Evolutionary conservation across 345 rosid genomes (phyloP).

Genomic region (Luvunga scandens): DNA sequence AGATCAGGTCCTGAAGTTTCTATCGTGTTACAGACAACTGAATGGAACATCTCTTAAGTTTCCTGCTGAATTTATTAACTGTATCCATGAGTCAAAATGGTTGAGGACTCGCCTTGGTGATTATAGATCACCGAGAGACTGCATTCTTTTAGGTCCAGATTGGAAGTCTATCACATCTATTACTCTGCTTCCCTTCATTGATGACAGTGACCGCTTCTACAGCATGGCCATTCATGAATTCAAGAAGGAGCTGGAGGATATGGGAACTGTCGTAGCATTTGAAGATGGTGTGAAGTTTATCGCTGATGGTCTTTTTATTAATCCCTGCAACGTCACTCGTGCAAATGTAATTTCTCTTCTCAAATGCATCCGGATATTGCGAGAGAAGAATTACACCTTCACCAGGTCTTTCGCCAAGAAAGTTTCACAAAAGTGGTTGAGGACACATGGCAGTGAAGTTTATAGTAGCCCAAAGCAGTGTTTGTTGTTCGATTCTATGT

Average conservation of each 20-base stretch:
- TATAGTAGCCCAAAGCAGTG: slow-evolving; percentile 47
- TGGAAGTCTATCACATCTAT: slow-evolving; percentile 57
- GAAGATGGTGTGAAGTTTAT: slow-evolving; percentile 49
- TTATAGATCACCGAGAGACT: slow-evolving; percentile 45
- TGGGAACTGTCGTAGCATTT: slow-evolving; percentile 42
- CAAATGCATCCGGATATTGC: slow-evolving; percentile 35
- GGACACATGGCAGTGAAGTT: slow-evolving; percentile 48
- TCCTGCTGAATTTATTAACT: slow-evolving; percentile 31
- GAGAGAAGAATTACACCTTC: slow-evolving; percentile 22
- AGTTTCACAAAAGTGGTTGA: slow-evolving; percentile 52
- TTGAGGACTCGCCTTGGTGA: slow-evolving; percentile 44
- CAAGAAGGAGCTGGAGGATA: slow-evolving; percentile 39
- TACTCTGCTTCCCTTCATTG: slow-evolving; percentile 58
- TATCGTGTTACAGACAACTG: slow-evolving; percentile 46
- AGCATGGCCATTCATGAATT: slow-evolving; percentile 45
- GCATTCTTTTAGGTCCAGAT: slow-evolving; percentile 47
- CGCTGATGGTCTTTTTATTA: slow-evolving; percentile 32
- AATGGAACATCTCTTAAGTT: slow-evolving; percentile 10
- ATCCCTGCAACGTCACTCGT: slow-evolving; percentile 25
- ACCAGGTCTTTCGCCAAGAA: slow-evolving; percentile 25
- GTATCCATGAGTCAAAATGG: slow-evolving; percentile 49
- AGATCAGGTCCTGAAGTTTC: slow-evolving; percentile 29
- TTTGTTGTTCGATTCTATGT: slow-evolving; percentile 39
- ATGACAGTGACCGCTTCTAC: slow-evolving; percentile 43
- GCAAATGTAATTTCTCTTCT: slow-evolving; percentile 41